A percentile compares a stretch with the other conserved stretches of the same genome.
Conservation (phyloP, 2,329 filamentous ascomycete genomes). For the Colletotrichum musicola region DNA sequence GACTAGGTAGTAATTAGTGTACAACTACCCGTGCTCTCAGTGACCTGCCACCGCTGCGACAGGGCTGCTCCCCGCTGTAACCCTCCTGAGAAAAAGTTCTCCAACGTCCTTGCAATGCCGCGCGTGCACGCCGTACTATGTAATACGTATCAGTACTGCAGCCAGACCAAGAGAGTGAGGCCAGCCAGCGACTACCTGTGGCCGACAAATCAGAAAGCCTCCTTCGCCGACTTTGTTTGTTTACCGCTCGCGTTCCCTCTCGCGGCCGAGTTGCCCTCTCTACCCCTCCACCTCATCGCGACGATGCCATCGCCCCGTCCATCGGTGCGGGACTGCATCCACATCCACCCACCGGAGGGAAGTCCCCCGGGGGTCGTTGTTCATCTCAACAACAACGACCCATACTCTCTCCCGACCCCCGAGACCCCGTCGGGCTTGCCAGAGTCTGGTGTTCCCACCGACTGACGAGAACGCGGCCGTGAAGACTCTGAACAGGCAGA, state of each 20-base stretch:
- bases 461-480: no score
- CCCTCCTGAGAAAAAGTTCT: slow-evolving; percentile 18
- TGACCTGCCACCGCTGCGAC: not conserved
- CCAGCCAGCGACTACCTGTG: not conserved
- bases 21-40: not conserved
- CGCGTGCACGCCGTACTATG: not conserved
- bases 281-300: slow-evolving; percentile 15
- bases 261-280: not conserved
- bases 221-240: not conserved
- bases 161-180: not conserved
- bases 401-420: no score
- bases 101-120: not conserved
- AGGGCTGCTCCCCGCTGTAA: slow-evolving; percentile 7
- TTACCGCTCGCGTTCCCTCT: not conserved
- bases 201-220: not conserved
- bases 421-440: no score
- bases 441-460: no score
- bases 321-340: slow-evolving; percentile 11
- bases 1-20: not conserved
- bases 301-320: slow-evolving; percentile 17
- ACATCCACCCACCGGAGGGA: slow-evolving; percentile 4
- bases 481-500: no score
- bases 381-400: not conserved
- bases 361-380: not conserved
- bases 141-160: not conserved